phyloP scores from a whole-genome alignment of 2,329 filamentous ascomycete species.

The Fusarium continuum region DNA sequence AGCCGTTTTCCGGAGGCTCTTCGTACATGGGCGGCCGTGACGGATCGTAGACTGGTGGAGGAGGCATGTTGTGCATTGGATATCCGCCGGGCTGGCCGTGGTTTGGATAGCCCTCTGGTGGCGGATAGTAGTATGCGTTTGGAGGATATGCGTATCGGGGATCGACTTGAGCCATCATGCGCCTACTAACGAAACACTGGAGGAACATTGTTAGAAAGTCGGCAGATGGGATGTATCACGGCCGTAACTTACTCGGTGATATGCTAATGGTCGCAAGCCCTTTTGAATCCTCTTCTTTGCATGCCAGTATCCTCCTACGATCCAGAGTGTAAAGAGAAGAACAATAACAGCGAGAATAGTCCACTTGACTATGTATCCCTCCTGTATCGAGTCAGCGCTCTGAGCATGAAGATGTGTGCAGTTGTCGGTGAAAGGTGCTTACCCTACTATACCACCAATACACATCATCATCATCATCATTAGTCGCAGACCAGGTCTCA shows the following conservation, averaged over 20 bases:
- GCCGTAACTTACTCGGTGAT: slow-evolving; percentile 68
- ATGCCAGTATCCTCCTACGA: slow-evolving; percentile 75
- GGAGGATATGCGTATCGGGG: slow-evolving; percentile 59
- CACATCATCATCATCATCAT: slow-evolving; percentile 33
- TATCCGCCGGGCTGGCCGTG: slow-evolving; percentile 40
- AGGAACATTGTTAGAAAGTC: slow-evolving; percentile 4
- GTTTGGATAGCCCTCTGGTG: slow-evolving; percentile 40
- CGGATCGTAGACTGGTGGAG: slow-evolving; percentile 67
- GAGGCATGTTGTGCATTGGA: slow-evolving; percentile 53
- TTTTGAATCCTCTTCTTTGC: slow-evolving; percentile 72
- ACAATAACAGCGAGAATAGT: slow-evolving; percentile 71
- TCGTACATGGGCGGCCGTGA: slow-evolving; percentile 66
- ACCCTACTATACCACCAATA: slow-evolving; percentile 47
- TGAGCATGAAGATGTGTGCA: background rate
- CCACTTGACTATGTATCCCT: slow-evolving; percentile 75
- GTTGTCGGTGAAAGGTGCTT: slow-evolving; percentile 4
- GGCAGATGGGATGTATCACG: background rate
- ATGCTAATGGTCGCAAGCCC: slow-evolving; percentile 71
- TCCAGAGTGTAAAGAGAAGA: slow-evolving; percentile 65
- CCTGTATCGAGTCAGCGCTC: slow-evolving; percentile 51
- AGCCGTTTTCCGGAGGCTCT: slow-evolving; percentile 55
- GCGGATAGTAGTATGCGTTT: slow-evolving; percentile 52
- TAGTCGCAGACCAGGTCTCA: background rate
- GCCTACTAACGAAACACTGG: slow-evolving; percentile 63
- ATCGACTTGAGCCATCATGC: slow-evolving; percentile 57